Conservation (phyloP, 768 basidiomycete genomes). For the Rhizopogon vesiculosus region DNA sequence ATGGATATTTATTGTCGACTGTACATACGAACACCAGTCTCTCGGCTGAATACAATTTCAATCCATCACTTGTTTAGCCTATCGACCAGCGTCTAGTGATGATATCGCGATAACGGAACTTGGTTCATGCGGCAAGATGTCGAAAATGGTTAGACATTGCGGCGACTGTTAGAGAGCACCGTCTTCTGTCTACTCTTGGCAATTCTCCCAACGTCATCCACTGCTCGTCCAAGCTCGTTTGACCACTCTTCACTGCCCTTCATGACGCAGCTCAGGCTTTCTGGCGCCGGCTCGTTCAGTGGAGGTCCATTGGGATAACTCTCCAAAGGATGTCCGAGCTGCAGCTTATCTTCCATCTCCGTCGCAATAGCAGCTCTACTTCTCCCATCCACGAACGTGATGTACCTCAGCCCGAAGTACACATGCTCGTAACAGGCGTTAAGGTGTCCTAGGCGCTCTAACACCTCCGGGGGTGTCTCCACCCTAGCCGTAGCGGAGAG, state of each 20-base stretch:
- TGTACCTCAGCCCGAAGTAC: constrained; percentile 78
- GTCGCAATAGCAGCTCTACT: constrained; percentile 63
- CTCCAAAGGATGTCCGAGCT: constrained; percentile 44
- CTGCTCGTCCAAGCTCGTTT: constrained; percentile 65
- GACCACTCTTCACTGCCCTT: constrained; percentile 48
- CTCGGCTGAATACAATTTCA: neutral
- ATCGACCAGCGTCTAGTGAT: too few relatives aligned
- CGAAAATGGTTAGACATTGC: too few relatives aligned
- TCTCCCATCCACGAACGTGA: constrained; percentile 90
- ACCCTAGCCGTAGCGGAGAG: constrained; percentile 23
- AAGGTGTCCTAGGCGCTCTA: constrained; percentile 66
- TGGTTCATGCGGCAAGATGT: too few relatives aligned
- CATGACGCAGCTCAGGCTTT: constrained; percentile 33
- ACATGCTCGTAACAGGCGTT: constrained; percentile 72
- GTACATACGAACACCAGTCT: neutral
- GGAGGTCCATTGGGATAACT: constrained; percentile 23
- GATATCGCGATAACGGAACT: too few relatives aligned
- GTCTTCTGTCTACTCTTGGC: constrained; percentile 62
- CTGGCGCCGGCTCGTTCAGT: constrained; percentile 29
- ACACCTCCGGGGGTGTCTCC: constrained; percentile 68
- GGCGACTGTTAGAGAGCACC: constrained; percentile 1
- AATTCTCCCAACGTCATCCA: constrained; percentile 70
- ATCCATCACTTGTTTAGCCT: neutral
- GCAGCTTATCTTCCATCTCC: constrained; percentile 74
- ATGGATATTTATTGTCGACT: neutral